Base-by-base conservation (phyloP, 1,284 basidiomycete species). In the Chiua sp. region DNA sequence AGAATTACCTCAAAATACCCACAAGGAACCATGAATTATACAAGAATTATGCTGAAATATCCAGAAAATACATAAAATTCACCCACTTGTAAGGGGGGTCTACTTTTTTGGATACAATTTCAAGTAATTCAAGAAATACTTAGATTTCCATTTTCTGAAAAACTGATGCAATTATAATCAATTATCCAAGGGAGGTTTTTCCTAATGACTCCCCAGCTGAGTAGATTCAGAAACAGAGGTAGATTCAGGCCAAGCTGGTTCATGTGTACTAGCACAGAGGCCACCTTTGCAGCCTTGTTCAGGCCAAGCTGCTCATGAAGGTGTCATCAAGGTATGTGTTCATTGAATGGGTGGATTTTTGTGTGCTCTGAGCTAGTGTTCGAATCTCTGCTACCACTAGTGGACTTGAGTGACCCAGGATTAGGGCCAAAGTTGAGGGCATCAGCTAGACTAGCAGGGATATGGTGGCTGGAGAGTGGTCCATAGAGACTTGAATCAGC, bases 201-300 rank as follows among this genome's bases (percentile, higher is more conserved):
- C n/a, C n/a, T n/a, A n/a, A n/a, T n/a, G n/a, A n/a, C 52, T 30
- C 57, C 57, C 57, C 57, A 54, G 42, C 42, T 46, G 6, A 54
- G 32, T 11, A 52, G 49, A 32, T 59, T 42, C 16, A 59, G 51
- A 48, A 59, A 54, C 3, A 59, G 42, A n/a, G 57, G 51, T 23
- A 59, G 39, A 28, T 59, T 55, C 10, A 59, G 26, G 28, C 52
- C 57, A 23, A 48, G 32, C 15, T 30, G 18, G n/a, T 56, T 35
- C 55, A 56, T 56, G 47, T 47, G 33, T 26, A 28, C 5, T 16
- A 56, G 55, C 16, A 56, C 55, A 10, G 30, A 16, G 11, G 16
- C 32, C n/a, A 56, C 51, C 20, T 52, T 52, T 7, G 23, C 22
- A 16, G 51, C 37, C 28, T n/a, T 23, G 15, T 44, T 3, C 3